Evolutionary conservation across 2,329 filamentous ascomycete species (phyloP).

Genomic region (Rutstroemia sp.): DNA sequence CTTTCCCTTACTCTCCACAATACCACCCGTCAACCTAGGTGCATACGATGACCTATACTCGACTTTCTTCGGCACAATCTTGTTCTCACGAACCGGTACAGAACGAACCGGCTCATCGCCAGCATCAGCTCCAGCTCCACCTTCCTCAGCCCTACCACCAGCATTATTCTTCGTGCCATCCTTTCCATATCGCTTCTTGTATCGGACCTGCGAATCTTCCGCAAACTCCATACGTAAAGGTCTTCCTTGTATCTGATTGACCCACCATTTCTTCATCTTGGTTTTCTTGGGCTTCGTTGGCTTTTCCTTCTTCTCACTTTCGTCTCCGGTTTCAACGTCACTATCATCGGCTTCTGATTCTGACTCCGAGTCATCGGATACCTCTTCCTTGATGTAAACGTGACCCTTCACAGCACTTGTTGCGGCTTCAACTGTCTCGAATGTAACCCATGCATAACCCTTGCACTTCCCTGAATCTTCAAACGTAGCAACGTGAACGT

Average conservation of each 20-base stretch:
- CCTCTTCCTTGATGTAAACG: slow-evolving; percentile 55
- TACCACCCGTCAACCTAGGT: slow-evolving; percentile 66
- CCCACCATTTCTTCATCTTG: slow-evolving; percentile 68
- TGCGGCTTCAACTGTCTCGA: slow-evolving; percentile 70
- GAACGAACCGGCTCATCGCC: neutral
- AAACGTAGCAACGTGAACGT: slow-evolving; percentile 87
- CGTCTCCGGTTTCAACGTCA: slow-evolving; percentile 41
- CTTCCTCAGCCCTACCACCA: slow-evolving; percentile 11
- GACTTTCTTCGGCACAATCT: slow-evolving; percentile 31
- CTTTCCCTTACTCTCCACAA: slow-evolving; percentile 70
- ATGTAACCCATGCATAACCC: slow-evolving; percentile 92
- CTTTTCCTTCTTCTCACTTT: slow-evolving; percentile 36
- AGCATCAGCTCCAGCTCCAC: slow-evolving; percentile 19
- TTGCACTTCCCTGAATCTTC: slow-evolving; percentile 98
- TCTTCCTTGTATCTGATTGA: slow-evolving; percentile 76
- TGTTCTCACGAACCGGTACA: slow-evolving; percentile 16
- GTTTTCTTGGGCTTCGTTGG: slow-evolving; percentile 56
- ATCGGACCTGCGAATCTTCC: slow-evolving; percentile 80
- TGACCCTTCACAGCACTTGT: slow-evolving; percentile 75
- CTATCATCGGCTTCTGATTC: slow-evolving; percentile 28
- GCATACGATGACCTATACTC: slow-evolving; percentile 40
- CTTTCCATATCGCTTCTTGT: slow-evolving; percentile 91
- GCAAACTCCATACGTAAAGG: slow-evolving; percentile 85
- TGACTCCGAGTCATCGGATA: slow-evolving; percentile 28
- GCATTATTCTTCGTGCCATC: slow-evolving; percentile 40